Percentiles rank a stretch among this genome's conserved stretches.
phyloP scores from a whole-genome alignment of 2,329 filamentous ascomycete species.

The Aspergillus texensis region DNA sequence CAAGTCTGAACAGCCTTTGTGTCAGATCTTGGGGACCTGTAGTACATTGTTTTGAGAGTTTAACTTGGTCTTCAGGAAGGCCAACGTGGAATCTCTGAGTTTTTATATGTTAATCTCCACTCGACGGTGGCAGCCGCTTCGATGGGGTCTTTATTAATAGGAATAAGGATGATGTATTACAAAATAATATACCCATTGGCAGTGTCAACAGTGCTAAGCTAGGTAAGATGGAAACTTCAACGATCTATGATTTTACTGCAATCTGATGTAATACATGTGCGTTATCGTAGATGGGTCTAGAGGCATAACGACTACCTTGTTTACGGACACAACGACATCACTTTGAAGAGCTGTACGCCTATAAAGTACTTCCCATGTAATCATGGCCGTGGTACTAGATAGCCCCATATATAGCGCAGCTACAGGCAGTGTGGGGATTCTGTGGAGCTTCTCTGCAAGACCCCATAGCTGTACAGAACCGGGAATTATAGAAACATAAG shows the following conservation, averaged over 20 bases:
- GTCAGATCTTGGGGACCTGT: neutral
- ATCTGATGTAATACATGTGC: neutral
- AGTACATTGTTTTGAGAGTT: neutral
- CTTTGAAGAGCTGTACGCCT: neutral
- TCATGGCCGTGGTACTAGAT: too few relatives aligned
- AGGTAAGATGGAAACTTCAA: neutral
- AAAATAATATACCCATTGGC: neutral
- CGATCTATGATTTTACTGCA: neutral
- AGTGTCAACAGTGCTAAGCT: neutral
- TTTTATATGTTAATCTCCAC: neutral
- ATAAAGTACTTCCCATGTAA: neutral
- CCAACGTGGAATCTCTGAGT: neutral
- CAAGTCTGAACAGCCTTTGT: conserved; percentile 20
- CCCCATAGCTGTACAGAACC: too few relatives aligned
- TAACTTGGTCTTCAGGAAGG: neutral
- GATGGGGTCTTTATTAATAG: neutral
- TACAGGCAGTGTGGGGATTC: too few relatives aligned
- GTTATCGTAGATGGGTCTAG: neutral
- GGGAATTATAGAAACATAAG: neutral
- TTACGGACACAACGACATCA: neutral
- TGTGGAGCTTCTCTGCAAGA: too few relatives aligned
- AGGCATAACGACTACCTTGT: neutral
- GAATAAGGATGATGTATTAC: neutral
- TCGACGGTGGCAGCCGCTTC: neutral
- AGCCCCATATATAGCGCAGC: too few relatives aligned